Evolutionary conservation across 192 early-diverging fungal species (phyloP).

Genomic region (Gonapodya sp.): DNA sequence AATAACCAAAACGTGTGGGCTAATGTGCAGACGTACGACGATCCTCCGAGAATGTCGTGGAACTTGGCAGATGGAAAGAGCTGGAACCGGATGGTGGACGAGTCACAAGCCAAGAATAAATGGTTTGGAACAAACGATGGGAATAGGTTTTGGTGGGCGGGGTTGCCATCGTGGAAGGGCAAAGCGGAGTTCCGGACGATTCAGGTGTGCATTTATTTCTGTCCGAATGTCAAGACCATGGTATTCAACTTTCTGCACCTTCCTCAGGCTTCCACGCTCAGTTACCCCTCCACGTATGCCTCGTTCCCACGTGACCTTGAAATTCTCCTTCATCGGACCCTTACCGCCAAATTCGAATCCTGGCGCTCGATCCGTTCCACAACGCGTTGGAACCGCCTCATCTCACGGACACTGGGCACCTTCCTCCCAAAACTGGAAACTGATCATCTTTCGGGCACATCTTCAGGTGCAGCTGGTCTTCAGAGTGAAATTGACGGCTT

Average conservation of each 20-base stretch:
- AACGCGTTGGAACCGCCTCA: slow-evolving; percentile 47
- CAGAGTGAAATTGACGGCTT: slow-evolving; percentile 7
- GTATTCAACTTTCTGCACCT: no score
- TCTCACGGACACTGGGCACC: slow-evolving; percentile 22
- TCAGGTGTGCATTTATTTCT: no score
- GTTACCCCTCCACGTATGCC: slow-evolving; percentile 21
- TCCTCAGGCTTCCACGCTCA: slow-evolving; percentile 24
- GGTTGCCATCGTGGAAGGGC: background rate
- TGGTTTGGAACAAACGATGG: background rate
- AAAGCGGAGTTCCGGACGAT: background rate
- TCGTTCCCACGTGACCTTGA: slow-evolving; percentile 30
- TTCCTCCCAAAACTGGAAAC: slow-evolving; percentile 27
- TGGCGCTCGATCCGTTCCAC: slow-evolving; percentile 29
- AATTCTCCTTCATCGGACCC: slow-evolving; percentile 23
- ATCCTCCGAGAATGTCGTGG: slow-evolving; percentile 30
- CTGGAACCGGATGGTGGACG: slow-evolving; percentile 31
- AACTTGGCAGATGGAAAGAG: slow-evolving; percentile 16
- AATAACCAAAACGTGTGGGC: slow-evolving; percentile 45
- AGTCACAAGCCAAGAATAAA: background rate
- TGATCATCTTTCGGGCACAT: slow-evolving; percentile 17
- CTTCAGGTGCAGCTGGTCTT: background rate
- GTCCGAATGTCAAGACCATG: background rate
- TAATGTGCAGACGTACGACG: slow-evolving; percentile 31
- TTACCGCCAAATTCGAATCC: slow-evolving; percentile 32
- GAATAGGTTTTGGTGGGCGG: background rate